phyloP scores from a whole-genome alignment of 2,329 filamentous ascomycete genomes.

The Atkinsonella texensis region DNA sequence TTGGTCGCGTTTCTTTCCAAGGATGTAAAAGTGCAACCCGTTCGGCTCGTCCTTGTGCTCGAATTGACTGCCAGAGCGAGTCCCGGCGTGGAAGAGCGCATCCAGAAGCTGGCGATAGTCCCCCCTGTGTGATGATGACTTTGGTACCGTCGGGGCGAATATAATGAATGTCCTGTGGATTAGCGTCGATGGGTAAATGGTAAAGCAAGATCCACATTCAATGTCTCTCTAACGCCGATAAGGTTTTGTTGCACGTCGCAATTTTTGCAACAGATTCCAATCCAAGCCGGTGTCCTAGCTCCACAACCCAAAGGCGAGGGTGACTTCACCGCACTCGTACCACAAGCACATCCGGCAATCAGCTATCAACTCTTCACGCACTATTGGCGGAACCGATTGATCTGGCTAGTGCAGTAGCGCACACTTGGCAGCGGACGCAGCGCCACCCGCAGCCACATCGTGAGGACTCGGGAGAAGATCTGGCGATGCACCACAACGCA shows the following conservation, averaged over 20 bases:
- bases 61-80: slow-evolving; percentile 35
- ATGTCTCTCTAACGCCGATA: too few species aligned
- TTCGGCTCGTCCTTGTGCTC: slow-evolving; percentile 37
- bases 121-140: slow-evolving; percentile 35
- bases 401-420: neutral
- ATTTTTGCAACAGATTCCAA: slow-evolving; percentile 36
- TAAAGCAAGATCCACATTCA: slow-evolving; percentile 42
- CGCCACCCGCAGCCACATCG: neutral
- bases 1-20: slow-evolving; percentile 28
- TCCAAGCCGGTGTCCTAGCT: too few species aligned
- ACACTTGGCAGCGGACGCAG: neutral
- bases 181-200: slow-evolving; percentile 40
- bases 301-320: too few species aligned
- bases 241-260: slow-evolving; percentile 35
- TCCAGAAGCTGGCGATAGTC: slow-evolving; percentile 42
- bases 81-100: slow-evolving; percentile 42
- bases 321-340: too few species aligned
- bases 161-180: slow-evolving; percentile 40
- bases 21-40: slow-evolving; percentile 36
- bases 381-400: neutral
- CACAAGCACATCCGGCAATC: too few species aligned
- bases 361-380: too few species aligned
- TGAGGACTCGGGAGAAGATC: neutral
- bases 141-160: slow-evolving; percentile 34
- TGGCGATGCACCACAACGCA: neutral